These are phyloP conservation scores for Sparassis latifolia DNA, from an alignment of 1,284 basidiomycete genomes.

Conservation along the genomic window DNA sequence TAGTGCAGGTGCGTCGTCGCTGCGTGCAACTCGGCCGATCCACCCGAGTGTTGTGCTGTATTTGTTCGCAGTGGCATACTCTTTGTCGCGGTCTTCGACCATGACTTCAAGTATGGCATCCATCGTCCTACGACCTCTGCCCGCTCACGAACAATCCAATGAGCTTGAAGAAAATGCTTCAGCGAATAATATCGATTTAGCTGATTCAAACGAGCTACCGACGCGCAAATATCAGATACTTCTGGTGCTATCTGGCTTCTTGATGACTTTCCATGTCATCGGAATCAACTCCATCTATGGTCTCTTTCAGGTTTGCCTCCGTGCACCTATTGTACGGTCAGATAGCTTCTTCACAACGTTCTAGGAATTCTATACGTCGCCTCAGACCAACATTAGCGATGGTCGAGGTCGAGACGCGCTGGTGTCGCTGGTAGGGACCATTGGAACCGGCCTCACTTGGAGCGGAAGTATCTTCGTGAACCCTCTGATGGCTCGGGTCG, in stretches of 20 bases:
- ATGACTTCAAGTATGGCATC: no score
- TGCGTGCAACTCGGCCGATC: no score
- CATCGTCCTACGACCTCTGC: no score
- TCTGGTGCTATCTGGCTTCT: slow-evolving; percentile 13
- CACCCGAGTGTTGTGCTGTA: no score
- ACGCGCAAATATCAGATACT: slow-evolving; percentile 30
- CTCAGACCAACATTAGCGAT: slow-evolving; percentile 28
- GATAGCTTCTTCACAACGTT: not conserved
- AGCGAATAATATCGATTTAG: no score
- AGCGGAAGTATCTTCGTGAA: slow-evolving; percentile 41
- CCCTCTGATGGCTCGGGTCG: slow-evolving; percentile 30
- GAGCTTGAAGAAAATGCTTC: no score
- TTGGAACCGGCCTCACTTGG: slow-evolving; percentile 41
- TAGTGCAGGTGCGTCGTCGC: no score
- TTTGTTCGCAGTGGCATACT: no score
- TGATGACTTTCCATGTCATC: slow-evolving; percentile 41
- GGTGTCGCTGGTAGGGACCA: slow-evolving; percentile 36
- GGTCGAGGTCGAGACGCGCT: slow-evolving; percentile 34
- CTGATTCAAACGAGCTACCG: slow-evolving; percentile 5
- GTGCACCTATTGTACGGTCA: slow-evolving; percentile 32
- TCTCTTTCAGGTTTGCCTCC: slow-evolving; percentile 27
- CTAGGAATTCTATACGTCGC: slow-evolving; percentile 22
- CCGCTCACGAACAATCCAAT: no score
- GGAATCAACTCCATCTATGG: slow-evolving; percentile 36
- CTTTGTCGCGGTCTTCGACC: no score